phyloP scores from a whole-genome alignment of 352 stramenopile genomes.

The Phytophthora nicotianae region DNA sequence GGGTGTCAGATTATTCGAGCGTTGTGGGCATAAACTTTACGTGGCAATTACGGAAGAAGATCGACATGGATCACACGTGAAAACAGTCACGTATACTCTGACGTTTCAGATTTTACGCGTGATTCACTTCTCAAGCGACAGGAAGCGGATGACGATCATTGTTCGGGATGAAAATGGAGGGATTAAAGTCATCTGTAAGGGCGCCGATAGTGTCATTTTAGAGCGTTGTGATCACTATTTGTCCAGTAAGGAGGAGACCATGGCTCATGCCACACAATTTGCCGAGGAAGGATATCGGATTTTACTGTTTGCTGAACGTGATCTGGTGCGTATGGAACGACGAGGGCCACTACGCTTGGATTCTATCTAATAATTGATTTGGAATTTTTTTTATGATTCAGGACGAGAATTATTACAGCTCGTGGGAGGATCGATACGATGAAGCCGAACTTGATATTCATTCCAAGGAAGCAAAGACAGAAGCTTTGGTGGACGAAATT shows the following conservation, averaged over 20 bases:
- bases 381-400: conserved; percentile 17
- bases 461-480: conserved; percentile 62
- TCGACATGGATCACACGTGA: conserved; percentile 51
- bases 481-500: conserved; percentile 74
- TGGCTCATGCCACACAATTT: conserved; percentile 85
- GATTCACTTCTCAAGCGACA: conserved; percentile 77
- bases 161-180: conserved; percentile 56
- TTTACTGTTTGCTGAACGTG: conserved; percentile 79
- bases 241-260: conserved; percentile 55
- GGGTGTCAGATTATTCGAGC: conserved; percentile 80
- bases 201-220: conserved; percentile 77
- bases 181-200: conserved; percentile 83
- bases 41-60: conserved; percentile 74
- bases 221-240: conserved; percentile 70
- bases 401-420: conserved; percentile 72
- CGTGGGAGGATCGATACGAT: conserved; percentile 69
- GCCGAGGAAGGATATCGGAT: conserved; percentile 86
- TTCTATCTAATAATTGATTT: background rate
- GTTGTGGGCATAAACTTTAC: conserved; percentile 56
- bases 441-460: conserved; percentile 78
- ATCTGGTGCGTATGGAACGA: conserved; percentile 50
- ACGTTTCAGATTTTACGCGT: conserved; percentile 76
- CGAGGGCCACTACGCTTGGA: background rate
- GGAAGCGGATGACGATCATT: conserved; percentile 87
- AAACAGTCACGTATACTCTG: conserved; percentile 69